A percentile compares a stretch with the other conserved stretches of the same genome.
phyloP scores from a whole-genome alignment of 176 grass and related monocot species.

The Alopecurus myosuroides region DNA sequence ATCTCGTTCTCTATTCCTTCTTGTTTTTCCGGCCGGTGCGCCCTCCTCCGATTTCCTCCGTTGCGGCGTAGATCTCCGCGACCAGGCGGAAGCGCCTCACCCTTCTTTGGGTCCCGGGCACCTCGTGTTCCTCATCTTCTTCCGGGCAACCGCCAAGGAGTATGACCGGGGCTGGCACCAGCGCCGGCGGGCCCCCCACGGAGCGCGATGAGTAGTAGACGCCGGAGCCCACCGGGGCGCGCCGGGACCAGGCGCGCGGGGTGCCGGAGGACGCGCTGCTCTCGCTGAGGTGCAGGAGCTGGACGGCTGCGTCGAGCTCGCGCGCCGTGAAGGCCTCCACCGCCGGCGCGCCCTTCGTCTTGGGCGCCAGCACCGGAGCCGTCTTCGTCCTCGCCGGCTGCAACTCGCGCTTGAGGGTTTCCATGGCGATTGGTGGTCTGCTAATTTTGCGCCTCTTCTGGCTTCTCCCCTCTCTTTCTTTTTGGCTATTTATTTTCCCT shows the following conservation, averaged over 20 bases:
- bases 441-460: constrained; percentile 25
- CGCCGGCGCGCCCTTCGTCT: not conserved
- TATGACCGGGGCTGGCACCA: not conserved
- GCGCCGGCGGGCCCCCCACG: constrained; percentile 19
- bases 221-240: not conserved
- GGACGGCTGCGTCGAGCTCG: constrained; percentile 43
- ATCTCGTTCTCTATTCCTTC: constrained; percentile 22
- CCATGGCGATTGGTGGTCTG: constrained; percentile 27
- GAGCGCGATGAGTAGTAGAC: constrained; percentile 11
- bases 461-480: no score
- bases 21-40: constrained; percentile 9
- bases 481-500: no score
- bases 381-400: not conserved
- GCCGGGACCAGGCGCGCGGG: no score
- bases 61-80: constrained; percentile 47
- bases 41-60: constrained; percentile 19
- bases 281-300: constrained; percentile 27
- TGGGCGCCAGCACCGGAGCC: not conserved
- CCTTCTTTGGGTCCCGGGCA: constrained; percentile 19
- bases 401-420: not conserved
- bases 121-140: constrained; percentile 28
- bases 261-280: constrained; percentile 18
- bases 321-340: constrained; percentile 22
- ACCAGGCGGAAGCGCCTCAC: constrained; percentile 43
- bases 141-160: not conserved